Evolutionary conservation across 768 basidiomycete species (phyloP).

Genomic region (Pulveroboletus sp.): DNA sequence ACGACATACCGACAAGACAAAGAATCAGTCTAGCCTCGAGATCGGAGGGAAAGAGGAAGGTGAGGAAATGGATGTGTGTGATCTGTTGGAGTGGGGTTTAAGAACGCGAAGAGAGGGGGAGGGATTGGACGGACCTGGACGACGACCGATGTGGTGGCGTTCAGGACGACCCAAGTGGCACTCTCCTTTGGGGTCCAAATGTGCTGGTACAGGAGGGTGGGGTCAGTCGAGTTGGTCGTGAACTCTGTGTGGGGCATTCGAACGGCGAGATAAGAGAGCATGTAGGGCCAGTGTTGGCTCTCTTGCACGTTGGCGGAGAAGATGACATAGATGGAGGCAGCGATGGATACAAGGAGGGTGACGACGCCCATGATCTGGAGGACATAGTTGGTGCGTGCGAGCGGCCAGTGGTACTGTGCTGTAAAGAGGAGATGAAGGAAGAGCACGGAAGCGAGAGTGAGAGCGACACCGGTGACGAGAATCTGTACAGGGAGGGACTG

Average conservation of each 20-base stretch:
- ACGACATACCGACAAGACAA: constrained; percentile 61
- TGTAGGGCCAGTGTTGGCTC: constrained; percentile 86
- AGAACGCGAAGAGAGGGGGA: not conserved
- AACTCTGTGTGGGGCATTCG: constrained; percentile 42
- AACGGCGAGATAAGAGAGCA: constrained; percentile 88
- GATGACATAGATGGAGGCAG: constrained; percentile 74
- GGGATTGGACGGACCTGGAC: constrained; percentile 61
- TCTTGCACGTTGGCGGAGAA: constrained; percentile 53
- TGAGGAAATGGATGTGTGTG: constrained; percentile 96
- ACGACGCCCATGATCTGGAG: constrained; percentile 83
- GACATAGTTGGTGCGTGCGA: constrained; percentile 87
- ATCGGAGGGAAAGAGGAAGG: constrained; percentile 87
- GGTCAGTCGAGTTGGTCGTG: constrained; percentile 14
- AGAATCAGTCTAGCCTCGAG: constrained; percentile 87
- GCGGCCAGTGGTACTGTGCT: constrained; percentile 91
- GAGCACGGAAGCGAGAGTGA: constrained; percentile 81
- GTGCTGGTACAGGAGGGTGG: constrained; percentile 21
- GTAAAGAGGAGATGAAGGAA: constrained; percentile 93
- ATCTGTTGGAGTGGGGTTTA: constrained; percentile 45
- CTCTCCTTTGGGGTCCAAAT: constrained; percentile 61
- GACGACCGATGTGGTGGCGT: constrained; percentile 75
- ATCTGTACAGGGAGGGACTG: constrained; percentile 90
- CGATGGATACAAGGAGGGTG: constrained; percentile 71
- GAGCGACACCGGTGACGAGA: constrained; percentile 74
- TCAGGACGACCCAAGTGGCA: constrained; percentile 83